These are phyloP conservation scores for Elasticomyces elasticus DNA, from an alignment of 495 filamentous ascomycete species.

Conservation along the genomic window DNA sequence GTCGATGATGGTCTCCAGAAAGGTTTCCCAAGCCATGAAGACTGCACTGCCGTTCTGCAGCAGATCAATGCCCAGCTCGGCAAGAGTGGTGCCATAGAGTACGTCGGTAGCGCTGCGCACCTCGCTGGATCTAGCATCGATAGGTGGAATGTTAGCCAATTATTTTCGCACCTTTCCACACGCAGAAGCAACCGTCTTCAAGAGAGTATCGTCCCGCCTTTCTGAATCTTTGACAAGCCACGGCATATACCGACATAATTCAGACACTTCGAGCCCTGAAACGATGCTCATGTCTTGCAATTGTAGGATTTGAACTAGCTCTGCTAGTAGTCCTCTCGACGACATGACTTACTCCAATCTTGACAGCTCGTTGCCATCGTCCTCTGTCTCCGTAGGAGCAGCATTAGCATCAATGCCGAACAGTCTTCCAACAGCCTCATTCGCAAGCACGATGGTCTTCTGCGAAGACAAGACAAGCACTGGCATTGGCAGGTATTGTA, in stretches of 20 bases:
- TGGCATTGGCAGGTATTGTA: slow-evolving; percentile 61
- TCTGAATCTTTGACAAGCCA: too few species aligned
- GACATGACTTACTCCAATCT: too few species aligned
- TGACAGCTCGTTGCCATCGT: slow-evolving; percentile 20
- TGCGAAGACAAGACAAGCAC: slow-evolving; percentile 49
- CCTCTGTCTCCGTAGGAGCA: slow-evolving; percentile 7
- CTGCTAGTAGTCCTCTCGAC: too few species aligned
- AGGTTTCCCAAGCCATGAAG: slow-evolving; percentile 35
- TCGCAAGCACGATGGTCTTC: slow-evolving; percentile 58
- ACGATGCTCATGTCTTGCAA: too few species aligned
- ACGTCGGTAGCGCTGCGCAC: slow-evolving; percentile 32
- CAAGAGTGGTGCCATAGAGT: slow-evolving; percentile 47
- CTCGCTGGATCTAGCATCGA: too few species aligned
- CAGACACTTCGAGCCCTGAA: too few species aligned
- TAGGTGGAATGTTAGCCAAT: too few species aligned
- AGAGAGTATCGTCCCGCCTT: too few species aligned
- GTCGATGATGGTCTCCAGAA: slow-evolving; percentile 27
- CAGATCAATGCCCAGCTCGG: slow-evolving; percentile 53
- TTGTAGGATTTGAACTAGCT: too few species aligned
- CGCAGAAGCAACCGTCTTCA: too few species aligned
- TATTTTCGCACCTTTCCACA: too few species aligned
- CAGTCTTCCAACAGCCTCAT: slow-evolving; percentile 59
- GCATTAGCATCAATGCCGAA: slow-evolving; percentile 38
- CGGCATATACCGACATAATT: too few species aligned
- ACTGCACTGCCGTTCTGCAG: slow-evolving; percentile 42